phyloP scores from a whole-genome alignment of 164 flowering plant species.

The Macadamia tetraphylla region DNA sequence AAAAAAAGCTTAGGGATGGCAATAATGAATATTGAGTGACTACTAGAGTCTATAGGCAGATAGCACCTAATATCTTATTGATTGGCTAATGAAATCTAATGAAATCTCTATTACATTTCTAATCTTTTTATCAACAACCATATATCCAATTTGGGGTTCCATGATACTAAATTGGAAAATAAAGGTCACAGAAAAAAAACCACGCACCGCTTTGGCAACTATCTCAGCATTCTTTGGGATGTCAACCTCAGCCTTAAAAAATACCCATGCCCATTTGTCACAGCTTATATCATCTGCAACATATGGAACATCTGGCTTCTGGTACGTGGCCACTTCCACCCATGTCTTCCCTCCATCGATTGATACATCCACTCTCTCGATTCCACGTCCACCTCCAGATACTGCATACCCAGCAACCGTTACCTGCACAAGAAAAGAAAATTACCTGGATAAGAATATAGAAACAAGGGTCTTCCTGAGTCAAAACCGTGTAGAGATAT shows the following conservation, averaged over 20 bases:
- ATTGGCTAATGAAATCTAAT: neutral
- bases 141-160: neutral
- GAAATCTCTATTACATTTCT: neutral
- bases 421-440: slow-evolving; percentile 35
- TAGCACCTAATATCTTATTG: no score
- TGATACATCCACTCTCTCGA: slow-evolving; percentile 89
- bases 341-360: slow-evolving; percentile 88
- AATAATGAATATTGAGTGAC: no score
- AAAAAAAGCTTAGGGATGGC: no score
- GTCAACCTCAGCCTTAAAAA: slow-evolving; percentile 57
- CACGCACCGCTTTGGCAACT: slow-evolving; percentile 86
- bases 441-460: no score
- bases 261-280: slow-evolving; percentile 98
- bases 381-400: slow-evolving; percentile 96
- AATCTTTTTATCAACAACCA: neutral
- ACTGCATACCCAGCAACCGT: slow-evolving; percentile 82
- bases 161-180: neutral
- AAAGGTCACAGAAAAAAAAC: neutral
- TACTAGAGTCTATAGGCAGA: no score
- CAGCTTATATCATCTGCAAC: slow-evolving; percentile 51
- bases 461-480: no score
- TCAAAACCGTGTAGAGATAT: no score
- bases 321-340: slow-evolving; percentile 78
- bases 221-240: slow-evolving; percentile 47
- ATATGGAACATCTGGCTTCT: slow-evolving; percentile 52